These are phyloP conservation scores for Kwoniella botswanensis DNA, from an alignment of 768 basidiomycete species.

Conservation along the genomic window DNA sequence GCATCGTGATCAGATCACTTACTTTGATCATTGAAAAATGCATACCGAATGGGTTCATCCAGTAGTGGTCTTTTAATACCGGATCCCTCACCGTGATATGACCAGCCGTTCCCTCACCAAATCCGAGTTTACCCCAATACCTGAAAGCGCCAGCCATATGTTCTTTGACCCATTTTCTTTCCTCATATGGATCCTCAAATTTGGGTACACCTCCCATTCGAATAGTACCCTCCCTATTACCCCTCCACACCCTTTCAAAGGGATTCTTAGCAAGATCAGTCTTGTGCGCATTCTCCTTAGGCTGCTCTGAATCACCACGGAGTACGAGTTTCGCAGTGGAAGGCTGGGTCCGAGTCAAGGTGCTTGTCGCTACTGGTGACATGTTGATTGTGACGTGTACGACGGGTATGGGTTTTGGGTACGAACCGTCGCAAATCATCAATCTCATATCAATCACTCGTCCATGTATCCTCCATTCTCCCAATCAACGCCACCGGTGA, in stretches of 20 bases:
- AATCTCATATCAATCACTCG: too few species aligned
- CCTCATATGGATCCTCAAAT: constrained; percentile 27
- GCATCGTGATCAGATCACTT: constrained; percentile 44
- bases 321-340: constrained; percentile 8
- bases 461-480: too few species aligned
- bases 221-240: constrained; percentile 20
- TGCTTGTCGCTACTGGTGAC: constrained; percentile 10
- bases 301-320: constrained; percentile 1
- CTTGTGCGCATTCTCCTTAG: constrained; percentile 21
- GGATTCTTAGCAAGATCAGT: constrained; percentile 22
- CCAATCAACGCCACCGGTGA: too few species aligned
- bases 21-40: constrained; percentile 62
- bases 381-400: not conserved
- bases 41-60: constrained; percentile 58
- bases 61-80: constrained; percentile 22
- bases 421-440: too few species aligned
- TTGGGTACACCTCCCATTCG: constrained; percentile 1
- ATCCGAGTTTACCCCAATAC: constrained; percentile 22
- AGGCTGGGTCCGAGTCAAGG: not conserved
- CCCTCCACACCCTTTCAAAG: constrained; percentile 30
- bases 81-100: constrained; percentile 37
- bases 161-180: constrained; percentile 27
- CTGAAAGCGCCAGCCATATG: constrained; percentile 22
- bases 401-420: too few species aligned
- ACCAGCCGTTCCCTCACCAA: constrained; percentile 30